Conservation (phyloP, 345 rosid species). For the Brassica incana region DNA sequence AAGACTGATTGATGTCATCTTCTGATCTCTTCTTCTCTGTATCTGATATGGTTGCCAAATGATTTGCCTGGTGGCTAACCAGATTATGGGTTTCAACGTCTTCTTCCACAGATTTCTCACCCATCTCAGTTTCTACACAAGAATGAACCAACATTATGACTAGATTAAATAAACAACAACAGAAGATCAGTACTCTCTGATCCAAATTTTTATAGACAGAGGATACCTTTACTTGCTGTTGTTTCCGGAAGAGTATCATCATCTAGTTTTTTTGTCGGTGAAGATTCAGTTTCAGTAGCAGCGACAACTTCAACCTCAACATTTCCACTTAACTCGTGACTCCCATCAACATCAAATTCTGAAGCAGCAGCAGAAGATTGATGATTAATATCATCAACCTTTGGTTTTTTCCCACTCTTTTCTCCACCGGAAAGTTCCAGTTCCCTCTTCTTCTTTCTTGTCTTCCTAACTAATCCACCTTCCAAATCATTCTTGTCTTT, state of each 20-base stretch:
- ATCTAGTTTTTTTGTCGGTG: conserved; percentile 18
- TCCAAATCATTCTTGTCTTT: neutral
- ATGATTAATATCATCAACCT: conserved; percentile 22
- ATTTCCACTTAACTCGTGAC: conserved; percentile 1
- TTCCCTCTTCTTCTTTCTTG: conserved; percentile 24
- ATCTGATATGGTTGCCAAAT: neutral
- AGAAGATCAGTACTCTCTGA: neutral
- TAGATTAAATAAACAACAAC: no score
- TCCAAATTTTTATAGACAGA: neutral
- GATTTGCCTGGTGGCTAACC: neutral
- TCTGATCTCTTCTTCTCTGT: conserved; percentile 15
- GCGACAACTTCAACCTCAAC: neutral
- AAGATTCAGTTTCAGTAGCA: conserved; percentile 40
- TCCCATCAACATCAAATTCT: conserved; percentile 14
- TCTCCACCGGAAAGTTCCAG: conserved; percentile 22
- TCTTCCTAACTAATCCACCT: conserved; percentile 8
- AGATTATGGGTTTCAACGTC: neutral
- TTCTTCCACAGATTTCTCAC: neutral
- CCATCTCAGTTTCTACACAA: conserved; percentile 15
- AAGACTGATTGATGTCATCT: conserved; percentile 17
- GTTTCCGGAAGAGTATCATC: conserved; percentile 32
- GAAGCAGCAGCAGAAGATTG: conserved; percentile 26
- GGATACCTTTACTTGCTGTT: conserved; percentile 9
- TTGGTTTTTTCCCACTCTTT: conserved; percentile 38
- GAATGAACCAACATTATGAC: neutral